phyloP scores from a whole-genome alignment of 1,139 yeast species.

The Blastobotrys serpentis region DNA sequence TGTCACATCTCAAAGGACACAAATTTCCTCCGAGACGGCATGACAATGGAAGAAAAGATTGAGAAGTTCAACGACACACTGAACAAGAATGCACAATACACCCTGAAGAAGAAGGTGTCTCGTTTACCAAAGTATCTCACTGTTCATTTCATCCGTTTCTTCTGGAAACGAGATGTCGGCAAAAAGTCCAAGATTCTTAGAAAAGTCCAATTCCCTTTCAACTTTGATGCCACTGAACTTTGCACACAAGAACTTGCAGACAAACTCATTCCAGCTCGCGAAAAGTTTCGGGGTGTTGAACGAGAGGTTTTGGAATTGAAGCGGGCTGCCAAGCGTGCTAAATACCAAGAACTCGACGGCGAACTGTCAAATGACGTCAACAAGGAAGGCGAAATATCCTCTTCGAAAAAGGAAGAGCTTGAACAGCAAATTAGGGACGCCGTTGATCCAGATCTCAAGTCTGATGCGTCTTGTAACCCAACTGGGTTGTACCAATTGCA shows the following conservation, averaged over 20 bases:
- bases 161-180: slow-evolving; percentile 90
- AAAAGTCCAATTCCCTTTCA: slow-evolving; percentile 88
- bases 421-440: slow-evolving; percentile 32
- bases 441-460: slow-evolving; percentile 36
- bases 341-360: slow-evolving; percentile 41
- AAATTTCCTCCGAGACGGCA: slow-evolving; percentile 85
- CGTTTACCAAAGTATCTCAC: slow-evolving; percentile 85
- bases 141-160: slow-evolving; percentile 90
- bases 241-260: slow-evolving; percentile 71
- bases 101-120: slow-evolving; percentile 64
- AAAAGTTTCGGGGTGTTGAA: slow-evolving; percentile 71
- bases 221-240: slow-evolving; percentile 77
- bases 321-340: slow-evolving; percentile 71
- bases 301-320: slow-evolving; percentile 71
- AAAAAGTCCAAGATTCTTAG: slow-evolving; percentile 91
- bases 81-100: slow-evolving; percentile 68
- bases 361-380: slow-evolving; percentile 24
- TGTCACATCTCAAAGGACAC: slow-evolving; percentile 88
- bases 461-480: slow-evolving; percentile 70
- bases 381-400: slow-evolving; percentile 37
- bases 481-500: slow-evolving; percentile 80
- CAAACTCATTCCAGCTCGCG: slow-evolving; percentile 70
- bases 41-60: slow-evolving; percentile 73
- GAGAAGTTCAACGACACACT: slow-evolving; percentile 75
- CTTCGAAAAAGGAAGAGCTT: slow-evolving; percentile 43